Evolutionary conservation across 768 basidiomycete species (phyloP).

Genomic region (Termitomyces sp.): DNA sequence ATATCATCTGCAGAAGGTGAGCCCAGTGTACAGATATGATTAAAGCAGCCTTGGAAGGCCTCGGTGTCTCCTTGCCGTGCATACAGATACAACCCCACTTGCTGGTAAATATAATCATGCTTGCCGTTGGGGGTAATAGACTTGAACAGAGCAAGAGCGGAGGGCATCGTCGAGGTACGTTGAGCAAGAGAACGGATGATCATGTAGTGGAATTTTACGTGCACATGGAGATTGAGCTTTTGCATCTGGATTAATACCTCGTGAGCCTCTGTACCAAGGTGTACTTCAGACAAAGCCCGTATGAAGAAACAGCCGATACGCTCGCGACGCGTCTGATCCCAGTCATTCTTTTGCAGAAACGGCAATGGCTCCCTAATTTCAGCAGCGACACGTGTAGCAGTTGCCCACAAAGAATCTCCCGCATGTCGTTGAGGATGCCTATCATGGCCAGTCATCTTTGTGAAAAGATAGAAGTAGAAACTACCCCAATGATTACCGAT

Average conservation of each 20-base stretch:
- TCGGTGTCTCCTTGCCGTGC: slow-evolving; percentile 45
- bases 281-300: slow-evolving; percentile 26
- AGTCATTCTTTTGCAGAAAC: slow-evolving; percentile 18
- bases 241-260: slow-evolving; percentile 34
- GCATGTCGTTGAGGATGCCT: background rate
- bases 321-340: slow-evolving; percentile 21
- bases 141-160: slow-evolving; percentile 17
- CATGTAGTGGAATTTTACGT: slow-evolving; percentile 21
- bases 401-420: slow-evolving; percentile 10
- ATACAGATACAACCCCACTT: slow-evolving; percentile 46
- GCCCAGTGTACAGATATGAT: slow-evolving; percentile 23
- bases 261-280: slow-evolving; percentile 29
- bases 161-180: slow-evolving; percentile 11
- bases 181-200: slow-evolving; percentile 40
- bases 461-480: slow-evolving; percentile 19
- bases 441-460: background rate
- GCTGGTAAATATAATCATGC: slow-evolving; percentile 16
- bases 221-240: slow-evolving; percentile 25
- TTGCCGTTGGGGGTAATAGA: background rate
- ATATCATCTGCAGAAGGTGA: slow-evolving; percentile 23
- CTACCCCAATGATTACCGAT: slow-evolving; percentile 33
- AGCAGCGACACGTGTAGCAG: slow-evolving; percentile 10
- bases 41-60: slow-evolving; percentile 38
- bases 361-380: slow-evolving; percentile 27
- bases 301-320: slow-evolving; percentile 35